Conservation (phyloP, 202 grass and related monocot genomes). For the Panicum virgatum region DNA sequence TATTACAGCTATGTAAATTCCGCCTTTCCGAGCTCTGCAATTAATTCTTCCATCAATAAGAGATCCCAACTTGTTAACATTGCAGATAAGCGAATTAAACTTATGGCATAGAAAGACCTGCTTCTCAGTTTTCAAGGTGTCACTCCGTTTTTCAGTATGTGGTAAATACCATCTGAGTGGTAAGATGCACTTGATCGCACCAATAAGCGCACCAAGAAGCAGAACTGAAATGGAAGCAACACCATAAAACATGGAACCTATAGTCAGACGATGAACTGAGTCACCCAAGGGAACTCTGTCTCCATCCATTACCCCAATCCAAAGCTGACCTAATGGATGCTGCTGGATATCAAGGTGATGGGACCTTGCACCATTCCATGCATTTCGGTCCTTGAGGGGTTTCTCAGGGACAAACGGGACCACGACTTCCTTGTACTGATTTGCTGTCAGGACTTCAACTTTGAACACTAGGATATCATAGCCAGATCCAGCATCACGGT, state of each 20-base stretch:
- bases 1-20: constrained; percentile 35
- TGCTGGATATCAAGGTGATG: constrained; percentile 89
- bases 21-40: constrained; percentile 52
- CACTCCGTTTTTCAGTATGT: constrained; percentile 56
- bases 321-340: constrained; percentile 60
- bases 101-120: constrained; percentile 46
- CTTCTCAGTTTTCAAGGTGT: constrained; percentile 37
- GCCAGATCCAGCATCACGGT: constrained; percentile 40
- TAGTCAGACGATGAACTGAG: constrained; percentile 33
- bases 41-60: constrained; percentile 64
- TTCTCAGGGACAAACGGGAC: constrained; percentile 62
- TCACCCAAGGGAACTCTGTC: constrained; percentile 69
- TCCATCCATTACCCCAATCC: constrained; percentile 91
- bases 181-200: constrained; percentile 61
- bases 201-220: constrained; percentile 57
- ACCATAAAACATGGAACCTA: constrained; percentile 65
- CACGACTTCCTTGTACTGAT: constrained; percentile 71
- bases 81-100: constrained; percentile 44
- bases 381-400: constrained; percentile 56
- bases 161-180: constrained; percentile 57
- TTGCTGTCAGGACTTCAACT: constrained; percentile 66
- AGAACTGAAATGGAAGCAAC: constrained; percentile 54
- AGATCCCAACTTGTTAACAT: constrained; percentile 50
- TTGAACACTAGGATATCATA: constrained; percentile 54
- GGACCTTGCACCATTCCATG: constrained; percentile 87